phyloP scores from a whole-genome alignment of 1,284 basidiomycete genomes.

The Malassezia slooffiae region DNA sequence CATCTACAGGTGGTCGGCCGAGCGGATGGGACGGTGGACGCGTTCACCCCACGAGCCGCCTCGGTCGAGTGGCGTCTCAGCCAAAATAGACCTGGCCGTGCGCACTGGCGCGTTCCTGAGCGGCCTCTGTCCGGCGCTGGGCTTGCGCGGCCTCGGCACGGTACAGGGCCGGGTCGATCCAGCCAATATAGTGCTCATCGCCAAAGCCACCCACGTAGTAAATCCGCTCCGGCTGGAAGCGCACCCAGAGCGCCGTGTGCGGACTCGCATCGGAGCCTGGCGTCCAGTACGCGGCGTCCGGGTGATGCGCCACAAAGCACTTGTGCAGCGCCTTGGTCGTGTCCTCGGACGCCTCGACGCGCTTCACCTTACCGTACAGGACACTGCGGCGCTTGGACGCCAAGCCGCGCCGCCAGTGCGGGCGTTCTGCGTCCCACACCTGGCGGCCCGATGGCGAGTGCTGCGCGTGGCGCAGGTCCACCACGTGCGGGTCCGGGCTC shows the following conservation, averaged over 20 bases:
- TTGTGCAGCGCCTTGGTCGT: slow-evolving; percentile 7
- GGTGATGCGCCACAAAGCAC: slow-evolving; percentile 30
- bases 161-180: slow-evolving; percentile 24
- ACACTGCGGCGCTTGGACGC: slow-evolving; percentile 36
- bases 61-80: too few species aligned
- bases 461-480: slow-evolving; percentile 27
- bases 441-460: neutral
- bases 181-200: slow-evolving; percentile 43
- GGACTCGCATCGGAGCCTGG: slow-evolving; percentile 30
- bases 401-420: slow-evolving; percentile 39
- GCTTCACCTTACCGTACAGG: slow-evolving; percentile 33
- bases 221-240: slow-evolving; percentile 25
- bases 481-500: slow-evolving; percentile 21
- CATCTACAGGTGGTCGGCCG: too few species aligned
- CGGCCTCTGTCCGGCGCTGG: too few species aligned
- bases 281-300: slow-evolving; percentile 33
- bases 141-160: neutral
- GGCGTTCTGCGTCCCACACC: slow-evolving; percentile 27
- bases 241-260: slow-evolving; percentile 35
- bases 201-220: slow-evolving; percentile 44
- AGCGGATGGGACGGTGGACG: too few species aligned
- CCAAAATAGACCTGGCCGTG: too few species aligned
- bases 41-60: too few species aligned
- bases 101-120: too few species aligned
- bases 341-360: slow-evolving; percentile 7